Percentiles rank a stretch among this genome's conserved stretches.
phyloP scores from a whole-genome alignment of 768 basidiomycete species.

The Wakefieldia striispora region DNA sequence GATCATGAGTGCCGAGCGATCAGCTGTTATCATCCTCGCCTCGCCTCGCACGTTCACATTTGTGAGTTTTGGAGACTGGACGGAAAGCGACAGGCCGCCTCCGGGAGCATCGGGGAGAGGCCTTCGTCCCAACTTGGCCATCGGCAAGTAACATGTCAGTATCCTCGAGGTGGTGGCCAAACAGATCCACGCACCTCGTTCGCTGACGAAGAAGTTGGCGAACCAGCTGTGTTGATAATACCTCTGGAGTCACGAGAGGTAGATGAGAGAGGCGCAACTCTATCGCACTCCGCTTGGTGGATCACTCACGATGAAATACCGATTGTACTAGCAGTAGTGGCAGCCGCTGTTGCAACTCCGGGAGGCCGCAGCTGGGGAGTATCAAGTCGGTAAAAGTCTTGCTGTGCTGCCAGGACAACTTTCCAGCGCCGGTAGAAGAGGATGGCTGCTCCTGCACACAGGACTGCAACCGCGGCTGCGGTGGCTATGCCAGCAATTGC shows the following conservation, averaged over 20 bases:
- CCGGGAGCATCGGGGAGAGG: conserved; percentile 26
- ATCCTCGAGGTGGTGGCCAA: background rate
- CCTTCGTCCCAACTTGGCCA: conserved; percentile 13
- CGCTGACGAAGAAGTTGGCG: background rate
- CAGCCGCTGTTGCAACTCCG: background rate
- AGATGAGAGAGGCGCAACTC: background rate
- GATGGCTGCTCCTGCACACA: conserved; percentile 12
- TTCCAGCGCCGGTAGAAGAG: conserved; percentile 27
- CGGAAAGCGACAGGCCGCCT: conserved; percentile 10
- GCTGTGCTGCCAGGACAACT: background rate
- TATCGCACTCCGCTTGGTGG: conserved; percentile 7
- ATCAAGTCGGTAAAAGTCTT: too few relatives aligned
- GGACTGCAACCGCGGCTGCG: conserved; percentile 8
- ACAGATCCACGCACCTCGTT: conserved; percentile 18
- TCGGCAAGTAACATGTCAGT: background rate
- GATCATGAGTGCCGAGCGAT: background rate
- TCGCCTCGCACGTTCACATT: background rate
- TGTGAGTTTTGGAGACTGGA: conserved; percentile 15
- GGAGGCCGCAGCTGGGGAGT: too few relatives aligned
- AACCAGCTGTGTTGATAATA: background rate
- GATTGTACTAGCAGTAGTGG: background rate
- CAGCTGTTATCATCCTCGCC: background rate
- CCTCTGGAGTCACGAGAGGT: conserved; percentile 11
- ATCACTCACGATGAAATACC: conserved; percentile 19
- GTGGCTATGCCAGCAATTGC: conserved; percentile 24